Evolutionary conservation across 768 basidiomycete genomes (phyloP).

Genomic region (Boletus rufocinnamomeus): DNA sequence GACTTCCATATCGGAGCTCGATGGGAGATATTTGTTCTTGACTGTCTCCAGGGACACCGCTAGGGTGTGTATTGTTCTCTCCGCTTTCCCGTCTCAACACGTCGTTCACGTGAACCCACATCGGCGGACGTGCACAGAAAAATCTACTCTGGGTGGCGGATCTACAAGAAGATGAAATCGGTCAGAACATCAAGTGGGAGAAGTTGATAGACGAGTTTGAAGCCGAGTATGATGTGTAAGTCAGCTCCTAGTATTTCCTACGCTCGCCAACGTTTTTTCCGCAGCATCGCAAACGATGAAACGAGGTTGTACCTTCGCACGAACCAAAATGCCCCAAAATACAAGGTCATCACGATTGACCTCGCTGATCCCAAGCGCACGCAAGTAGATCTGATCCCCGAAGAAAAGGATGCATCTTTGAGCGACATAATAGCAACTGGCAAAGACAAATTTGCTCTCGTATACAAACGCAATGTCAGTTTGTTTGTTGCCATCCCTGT

Average conservation of each 20-base stretch:
- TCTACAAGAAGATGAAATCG: conserved; percentile 58
- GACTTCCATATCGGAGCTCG: conserved; percentile 54
- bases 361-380: conserved; percentile 49
- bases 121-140: conserved; percentile 48
- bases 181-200: conserved; percentile 67
- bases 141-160: conserved; percentile 76
- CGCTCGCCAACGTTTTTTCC: conserved; percentile 7
- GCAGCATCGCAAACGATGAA: conserved; percentile 66
- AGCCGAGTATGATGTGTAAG: conserved; percentile 65
- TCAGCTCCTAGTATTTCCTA: conserved; percentile 3
- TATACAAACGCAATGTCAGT: conserved; percentile 74
- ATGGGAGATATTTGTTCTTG: conserved; percentile 64
- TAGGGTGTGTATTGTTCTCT: conserved; percentile 42
- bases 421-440: conserved; percentile 50
- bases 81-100: not conserved
- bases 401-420: conserved; percentile 63
- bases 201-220: conserved; percentile 72
- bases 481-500: not conserved
- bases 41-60: conserved; percentile 61
- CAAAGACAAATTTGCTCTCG: conserved; percentile 56
- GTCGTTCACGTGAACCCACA: not conserved
- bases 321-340: conserved; percentile 63
- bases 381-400: conserved; percentile 64
- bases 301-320: conserved; percentile 64
- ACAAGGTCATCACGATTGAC: conserved; percentile 68